phyloP scores from a whole-genome alignment of 2,329 filamentous ascomycete species.

The Mariannaea sp. region DNA sequence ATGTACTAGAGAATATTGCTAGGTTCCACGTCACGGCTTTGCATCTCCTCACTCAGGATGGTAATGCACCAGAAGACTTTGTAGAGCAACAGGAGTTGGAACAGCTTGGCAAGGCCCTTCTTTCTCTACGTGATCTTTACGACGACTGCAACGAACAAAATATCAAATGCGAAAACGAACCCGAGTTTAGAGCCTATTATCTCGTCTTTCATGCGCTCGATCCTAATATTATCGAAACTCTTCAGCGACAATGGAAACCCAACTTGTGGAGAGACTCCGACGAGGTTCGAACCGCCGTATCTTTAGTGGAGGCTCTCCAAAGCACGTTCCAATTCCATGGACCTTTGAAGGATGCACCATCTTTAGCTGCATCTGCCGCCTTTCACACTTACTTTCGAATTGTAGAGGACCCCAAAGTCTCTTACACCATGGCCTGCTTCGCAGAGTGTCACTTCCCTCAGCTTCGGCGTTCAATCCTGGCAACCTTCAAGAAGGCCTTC shows the following conservation, averaged over 20 bases:
- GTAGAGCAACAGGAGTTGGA: slow-evolving; percentile 71
- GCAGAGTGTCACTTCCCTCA: slow-evolving; percentile 70
- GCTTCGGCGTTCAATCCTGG: slow-evolving; percentile 62
- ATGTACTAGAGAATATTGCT: slow-evolving; percentile 68
- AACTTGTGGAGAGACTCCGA: slow-evolving; percentile 59
- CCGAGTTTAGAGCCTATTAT: slow-evolving; percentile 70
- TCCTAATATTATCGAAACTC: slow-evolving; percentile 57
- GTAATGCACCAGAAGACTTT: slow-evolving; percentile 62
- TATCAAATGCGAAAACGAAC: slow-evolving; percentile 64
- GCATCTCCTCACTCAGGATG: slow-evolving; percentile 64
- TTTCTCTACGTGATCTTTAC: slow-evolving; percentile 69
- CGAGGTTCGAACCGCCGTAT: slow-evolving; percentile 64
- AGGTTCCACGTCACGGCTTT: slow-evolving; percentile 69
- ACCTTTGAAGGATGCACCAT: slow-evolving; percentile 56
- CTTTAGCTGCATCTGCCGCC: slow-evolving; percentile 54
- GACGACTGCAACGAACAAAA: slow-evolving; percentile 66
- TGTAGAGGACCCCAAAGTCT: slow-evolving; percentile 59
- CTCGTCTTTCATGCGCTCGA: slow-evolving; percentile 65
- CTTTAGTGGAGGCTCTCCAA: slow-evolving; percentile 64
- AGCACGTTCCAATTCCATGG: slow-evolving; percentile 62
- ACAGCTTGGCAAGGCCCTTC: slow-evolving; percentile 67
- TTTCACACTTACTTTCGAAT: slow-evolving; percentile 64
- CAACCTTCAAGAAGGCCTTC: slow-evolving; percentile 59
- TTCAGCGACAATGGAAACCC: slow-evolving; percentile 62
- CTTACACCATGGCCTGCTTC: slow-evolving; percentile 72